Evolutionary conservation across 202 grass and related monocot genomes (phyloP).

Genomic region (Digitaria exilis): DNA sequence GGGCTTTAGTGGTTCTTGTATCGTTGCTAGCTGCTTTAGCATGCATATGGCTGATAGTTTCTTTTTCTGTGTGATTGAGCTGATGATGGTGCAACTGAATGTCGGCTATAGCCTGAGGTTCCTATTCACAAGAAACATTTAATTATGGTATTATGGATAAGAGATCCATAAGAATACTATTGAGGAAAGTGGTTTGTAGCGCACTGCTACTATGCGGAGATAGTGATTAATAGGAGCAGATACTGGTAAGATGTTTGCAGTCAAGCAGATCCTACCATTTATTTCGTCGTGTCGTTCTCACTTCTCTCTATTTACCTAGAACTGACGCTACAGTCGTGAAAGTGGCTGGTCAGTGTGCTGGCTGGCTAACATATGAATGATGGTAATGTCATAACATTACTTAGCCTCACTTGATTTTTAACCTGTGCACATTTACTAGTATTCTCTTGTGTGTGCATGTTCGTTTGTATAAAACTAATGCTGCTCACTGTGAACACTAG

Average conservation of each 20-base stretch:
- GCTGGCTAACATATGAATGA: slow-evolving; percentile 12
- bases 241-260: slow-evolving; percentile 26
- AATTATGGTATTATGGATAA: no score
- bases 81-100: slow-evolving; percentile 1
- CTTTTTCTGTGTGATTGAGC: slow-evolving; percentile 5
- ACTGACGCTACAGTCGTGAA: slow-evolving; percentile 5
- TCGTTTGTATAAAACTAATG: not conserved
- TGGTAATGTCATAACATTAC: not conserved
- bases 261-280: slow-evolving; percentile 32
- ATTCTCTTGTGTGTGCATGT: not conserved
- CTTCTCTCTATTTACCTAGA: slow-evolving; percentile 36
- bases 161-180: slow-evolving; percentile 19
- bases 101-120: not conserved
- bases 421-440: slow-evolving; percentile 1
- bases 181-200: slow-evolving; percentile 22
- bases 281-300: slow-evolving; percentile 33
- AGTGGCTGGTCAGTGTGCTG: slow-evolving; percentile 23
- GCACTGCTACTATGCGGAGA: slow-evolving; percentile 10
- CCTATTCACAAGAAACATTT: not conserved
- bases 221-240: not conserved
- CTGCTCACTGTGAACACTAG: not conserved
- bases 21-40: slow-evolving; percentile 9
- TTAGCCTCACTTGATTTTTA: no score
- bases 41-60: slow-evolving; percentile 5
- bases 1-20: slow-evolving; percentile 11